Evolutionary conservation across 306 rosid genomes (phyloP), one percentile per base, ranked within the genome.

Genomic region (Cucurbita moschata): DNA sequence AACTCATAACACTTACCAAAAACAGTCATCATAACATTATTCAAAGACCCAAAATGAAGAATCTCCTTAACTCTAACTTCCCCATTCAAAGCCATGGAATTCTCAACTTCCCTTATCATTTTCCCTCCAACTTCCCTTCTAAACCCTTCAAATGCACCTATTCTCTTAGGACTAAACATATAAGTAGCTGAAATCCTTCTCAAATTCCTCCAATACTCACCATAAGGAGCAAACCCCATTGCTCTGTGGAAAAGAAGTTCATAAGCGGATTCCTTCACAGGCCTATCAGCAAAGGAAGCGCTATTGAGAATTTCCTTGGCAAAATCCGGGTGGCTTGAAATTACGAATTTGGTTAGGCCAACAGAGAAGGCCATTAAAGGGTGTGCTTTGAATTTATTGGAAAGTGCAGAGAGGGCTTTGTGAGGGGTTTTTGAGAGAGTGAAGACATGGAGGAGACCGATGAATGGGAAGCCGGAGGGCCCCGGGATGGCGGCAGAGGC

Each of bases 211-310:
- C 84, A 80, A 49, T 80, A 83, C 64, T 65, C 82, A 2, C 82
- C 86, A 14, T 77, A 80, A 1, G 84, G 84, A 21, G 86, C 86
- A 21, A 83, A 83, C 9, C 86, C 86, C 82, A 83, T 80, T 5
- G 86, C 84, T 26, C 84, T 81, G 76, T 78, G 54, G 26, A 83
- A 83, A 38, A 83, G 43, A 3, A 83, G 86, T 73, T 72, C 76
- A 38, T 80, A 77, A 6, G 86, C 86, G 13, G 86, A 80, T 54
- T 83, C 82, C 55, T 83, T 83, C 2, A 78, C 68, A 0, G 86
- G 86, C n/a, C 86, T 57, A 15, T 83, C 81, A 0, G 86, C 84
- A 51, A 83, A 83, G 16, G 79, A 35, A 0, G 82, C 38, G 55
- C 82, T 75, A 35, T 21, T 60, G 14, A 83, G 59, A 15, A 83